Base-by-base conservation (phyloP, 495 filamentous ascomycete species). In the Neurospora sp. region DNA sequence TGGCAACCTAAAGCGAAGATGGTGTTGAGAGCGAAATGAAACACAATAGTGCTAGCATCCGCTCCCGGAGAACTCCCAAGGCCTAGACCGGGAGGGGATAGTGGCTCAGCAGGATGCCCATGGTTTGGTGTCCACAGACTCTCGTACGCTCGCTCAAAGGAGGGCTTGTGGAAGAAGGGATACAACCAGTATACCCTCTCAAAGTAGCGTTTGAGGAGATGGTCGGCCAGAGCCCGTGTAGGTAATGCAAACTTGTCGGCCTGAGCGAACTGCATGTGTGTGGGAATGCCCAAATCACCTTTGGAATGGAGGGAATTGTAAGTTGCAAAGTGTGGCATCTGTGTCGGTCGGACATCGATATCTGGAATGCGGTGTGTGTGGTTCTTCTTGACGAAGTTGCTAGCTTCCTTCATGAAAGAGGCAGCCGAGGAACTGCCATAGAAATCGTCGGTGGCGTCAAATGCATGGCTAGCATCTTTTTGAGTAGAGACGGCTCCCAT, bases 1-100 rank as follows among this genome's bases (percentile, higher is more conserved):
- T 86, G 82, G 40, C 82, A 82, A 14, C 81, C 81, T 5, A 86
- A 74, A 0, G 81, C 83, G 72, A 87, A 86, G 0, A 86, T 82
- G 0, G 75, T 74, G 70, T 87, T 87, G 9, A 87, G 73, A 16
- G 83, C 83, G 41, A 75, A 82, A 69, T 84, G 79, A 69, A 86
- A 86, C 22, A 86, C 79, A 22, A 83, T 80, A 3, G 82, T 83
- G 41, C 78, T 76, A 9, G 79, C 75, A 5, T 78, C 80, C 3
- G 80, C 84, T 42, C 83, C 83, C n/a, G 74, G 78, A 0, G 73
- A 73, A n/a, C 79, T 78, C 7, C 83, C 84, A 20, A 86, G 79
- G 4, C 83, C 84, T 31, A 86, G 4, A 69, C 78, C 39, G 76
- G 73, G 42, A 69, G 53, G 5, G 72, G 74, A 16, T 4, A 22